Conservation (phyloP, 768 basidiomycete genomes). For the Erythrobasidium yunnanense region DNA sequence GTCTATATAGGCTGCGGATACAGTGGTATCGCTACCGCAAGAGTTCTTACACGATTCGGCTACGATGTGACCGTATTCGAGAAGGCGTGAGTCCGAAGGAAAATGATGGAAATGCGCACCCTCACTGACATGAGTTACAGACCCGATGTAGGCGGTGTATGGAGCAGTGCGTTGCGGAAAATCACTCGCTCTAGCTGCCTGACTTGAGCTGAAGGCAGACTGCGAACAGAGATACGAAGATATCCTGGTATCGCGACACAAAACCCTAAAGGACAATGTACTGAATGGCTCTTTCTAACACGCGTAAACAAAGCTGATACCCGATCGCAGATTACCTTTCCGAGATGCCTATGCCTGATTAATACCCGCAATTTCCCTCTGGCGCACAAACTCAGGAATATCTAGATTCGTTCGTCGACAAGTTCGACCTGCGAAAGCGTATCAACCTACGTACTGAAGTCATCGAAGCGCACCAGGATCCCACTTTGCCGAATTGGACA, state of each 20-base stretch:
- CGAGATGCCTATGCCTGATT: constrained; percentile 17
- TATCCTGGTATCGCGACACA: constrained; percentile 16
- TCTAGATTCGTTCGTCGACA: constrained; percentile 2
- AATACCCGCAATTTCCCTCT: background rate
- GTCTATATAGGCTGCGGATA: background rate
- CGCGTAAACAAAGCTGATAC: too few species aligned
- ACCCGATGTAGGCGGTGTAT: constrained; percentile 21
- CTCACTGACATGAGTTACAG: background rate
- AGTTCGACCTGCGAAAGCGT: constrained; percentile 4
- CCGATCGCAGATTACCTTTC: constrained; percentile 15
- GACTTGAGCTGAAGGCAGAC: background rate
- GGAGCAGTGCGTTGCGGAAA: background rate
- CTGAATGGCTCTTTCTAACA: too few species aligned
- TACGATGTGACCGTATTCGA: constrained; percentile 11
- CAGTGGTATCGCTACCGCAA: constrained; percentile 10
- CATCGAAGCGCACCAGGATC: constrained; percentile 5
- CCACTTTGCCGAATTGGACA: background rate
- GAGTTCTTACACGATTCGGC: constrained; percentile 11
- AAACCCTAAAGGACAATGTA: constrained; percentile 3
- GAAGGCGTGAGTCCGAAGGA: constrained; percentile 5
- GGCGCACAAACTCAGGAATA: constrained; percentile 20
- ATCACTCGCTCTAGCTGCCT: background rate
- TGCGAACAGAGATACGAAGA: constrained; percentile 5
- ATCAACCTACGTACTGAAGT: constrained; percentile 11
- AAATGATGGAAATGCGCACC: background rate